Evolutionary conservation across 1,284 basidiomycete genomes (phyloP), one percentile per base, ranked within the genome.

Genomic region (Gymnopus androsaceus): DNA sequence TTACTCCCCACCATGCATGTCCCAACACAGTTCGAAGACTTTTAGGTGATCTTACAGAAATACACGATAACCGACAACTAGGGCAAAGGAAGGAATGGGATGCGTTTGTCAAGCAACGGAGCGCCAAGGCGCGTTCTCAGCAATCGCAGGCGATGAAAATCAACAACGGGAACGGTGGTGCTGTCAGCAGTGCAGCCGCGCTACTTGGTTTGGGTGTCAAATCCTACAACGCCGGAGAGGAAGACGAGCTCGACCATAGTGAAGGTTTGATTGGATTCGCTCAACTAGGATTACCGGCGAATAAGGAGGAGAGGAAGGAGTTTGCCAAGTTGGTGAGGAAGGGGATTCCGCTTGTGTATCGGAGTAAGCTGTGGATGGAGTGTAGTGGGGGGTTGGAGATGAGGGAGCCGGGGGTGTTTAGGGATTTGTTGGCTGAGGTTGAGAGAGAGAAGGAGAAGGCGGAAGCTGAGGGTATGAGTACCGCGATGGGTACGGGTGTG

Each of bases 371-470:
- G 37, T 95, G 94, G 92, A 73, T 90, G 55, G 96, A 99, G 73
- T 97, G 93, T 68, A 93, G 89, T 57, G 94, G 95, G 1, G 95
- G 90, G 1, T 77, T 92, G 64, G 95, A 98, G 69, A 87, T 95
- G 75, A 84, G 86, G 56, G 94, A 98, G 64, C 96, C 96, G 0
- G 96, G 97, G 2, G 72, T 92, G 57, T 99, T 98, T 69, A 79
- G 83, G 51, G 96, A 98, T 68, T 73, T 98, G 56, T 75, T 96
- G 23, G 79, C 79, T 0, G 82, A 87, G 60, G 75, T 74, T 25
- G 77, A 79, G 30, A 81, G 51, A 41, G 55, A 56, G 37, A 56
- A 45, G 40, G 30, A 40, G 21, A 44, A 28, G 28, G 28, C n/a
- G 17, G 25, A 25, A 30, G 42, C 17, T 4, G 41, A 50, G n/a